These are phyloP conservation scores for Trichoderma sp. DNA, from an alignment of 2,329 filamentous ascomycete species.

Conservation along the genomic window DNA sequence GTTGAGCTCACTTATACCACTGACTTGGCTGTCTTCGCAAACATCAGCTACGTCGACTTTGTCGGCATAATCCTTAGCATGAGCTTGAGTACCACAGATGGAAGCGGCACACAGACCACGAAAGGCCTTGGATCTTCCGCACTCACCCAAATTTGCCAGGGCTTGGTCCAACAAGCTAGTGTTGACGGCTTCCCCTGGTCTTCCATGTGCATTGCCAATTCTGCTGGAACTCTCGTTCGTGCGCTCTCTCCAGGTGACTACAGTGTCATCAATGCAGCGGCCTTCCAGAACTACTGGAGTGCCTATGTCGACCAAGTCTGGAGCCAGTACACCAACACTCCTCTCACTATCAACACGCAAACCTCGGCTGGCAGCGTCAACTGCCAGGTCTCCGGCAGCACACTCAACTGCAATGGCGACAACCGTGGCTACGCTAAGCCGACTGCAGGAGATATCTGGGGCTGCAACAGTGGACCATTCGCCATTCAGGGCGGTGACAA, in stretches of 20 bases:
- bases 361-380: conserved; percentile 37
- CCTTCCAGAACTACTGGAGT: conserved; percentile 43
- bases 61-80: conserved; percentile 52
- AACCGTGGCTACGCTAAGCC: conserved; percentile 45
- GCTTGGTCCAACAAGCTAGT: conserved; percentile 36
- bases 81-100: conserved; percentile 37
- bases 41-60: conserved; percentile 52
- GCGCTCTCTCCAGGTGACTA: conserved; percentile 45
- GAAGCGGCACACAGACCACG: conserved; percentile 39
- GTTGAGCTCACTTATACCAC: conserved; percentile 46
- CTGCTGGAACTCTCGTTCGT: conserved; percentile 40
- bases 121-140: conserved; percentile 38
- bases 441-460: conserved; percentile 46
- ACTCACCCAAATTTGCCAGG: conserved; percentile 41
- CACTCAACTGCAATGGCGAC: conserved; percentile 41
- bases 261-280: conserved; percentile 32
- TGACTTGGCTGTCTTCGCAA: conserved; percentile 42
- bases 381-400: conserved; percentile 37
- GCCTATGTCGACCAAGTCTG: conserved; percentile 47
- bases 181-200: conserved; percentile 45
- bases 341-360: conserved; percentile 46
- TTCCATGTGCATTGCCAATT: conserved; percentile 41
- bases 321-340: conserved; percentile 36
- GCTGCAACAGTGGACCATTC: conserved; percentile 50
- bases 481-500: conserved; percentile 37